phyloP scores from a whole-genome alignment of 768 basidiomycete genomes.

The Boletus reticuloceps region DNA sequence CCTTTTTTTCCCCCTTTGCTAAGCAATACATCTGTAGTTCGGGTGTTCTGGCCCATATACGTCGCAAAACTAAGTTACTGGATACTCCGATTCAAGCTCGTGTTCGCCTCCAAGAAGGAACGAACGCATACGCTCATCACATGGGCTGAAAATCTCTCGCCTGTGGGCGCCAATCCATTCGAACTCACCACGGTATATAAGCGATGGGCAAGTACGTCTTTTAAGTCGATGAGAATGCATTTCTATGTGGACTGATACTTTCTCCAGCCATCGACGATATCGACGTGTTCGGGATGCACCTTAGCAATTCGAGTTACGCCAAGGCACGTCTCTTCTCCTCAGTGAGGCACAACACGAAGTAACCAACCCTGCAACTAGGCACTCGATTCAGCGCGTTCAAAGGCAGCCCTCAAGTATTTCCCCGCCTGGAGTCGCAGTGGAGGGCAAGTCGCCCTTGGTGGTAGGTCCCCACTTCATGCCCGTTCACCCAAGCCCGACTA shows the following conservation, averaged over 20 bases:
- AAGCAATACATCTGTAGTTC: constrained; percentile 34
- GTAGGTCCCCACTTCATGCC: constrained; percentile 5
- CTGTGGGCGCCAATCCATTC: constrained; percentile 61
- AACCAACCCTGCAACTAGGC: constrained; percentile 26
- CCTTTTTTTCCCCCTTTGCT: neutral
- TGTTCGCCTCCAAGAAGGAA: constrained; percentile 36
- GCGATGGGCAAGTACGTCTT: constrained; percentile 51
- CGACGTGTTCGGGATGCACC: constrained; percentile 63
- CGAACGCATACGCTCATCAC: constrained; percentile 35
- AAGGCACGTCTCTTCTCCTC: constrained; percentile 44
- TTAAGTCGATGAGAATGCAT: neutral
- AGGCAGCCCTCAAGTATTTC: constrained; percentile 47
- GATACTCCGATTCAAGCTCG: constrained; percentile 32
- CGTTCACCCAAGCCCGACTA: neutral
- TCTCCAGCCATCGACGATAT: constrained; percentile 63
- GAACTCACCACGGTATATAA: constrained; percentile 39
- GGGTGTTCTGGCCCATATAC: constrained; percentile 49
- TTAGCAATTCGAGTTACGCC: constrained; percentile 81
- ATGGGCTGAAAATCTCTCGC: constrained; percentile 49
- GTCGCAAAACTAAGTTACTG: constrained; percentile 30
- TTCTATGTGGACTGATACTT: neutral
- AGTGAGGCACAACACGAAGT: neutral
- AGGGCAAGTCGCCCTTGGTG: constrained; percentile 49
- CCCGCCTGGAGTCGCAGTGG: constrained; percentile 57
- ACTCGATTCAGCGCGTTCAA: constrained; percentile 49